Evolutionary conservation across 768 basidiomycete genomes (phyloP), one percentile per base, ranked within the genome.

Genomic region (Agaricus subrufescens): DNA sequence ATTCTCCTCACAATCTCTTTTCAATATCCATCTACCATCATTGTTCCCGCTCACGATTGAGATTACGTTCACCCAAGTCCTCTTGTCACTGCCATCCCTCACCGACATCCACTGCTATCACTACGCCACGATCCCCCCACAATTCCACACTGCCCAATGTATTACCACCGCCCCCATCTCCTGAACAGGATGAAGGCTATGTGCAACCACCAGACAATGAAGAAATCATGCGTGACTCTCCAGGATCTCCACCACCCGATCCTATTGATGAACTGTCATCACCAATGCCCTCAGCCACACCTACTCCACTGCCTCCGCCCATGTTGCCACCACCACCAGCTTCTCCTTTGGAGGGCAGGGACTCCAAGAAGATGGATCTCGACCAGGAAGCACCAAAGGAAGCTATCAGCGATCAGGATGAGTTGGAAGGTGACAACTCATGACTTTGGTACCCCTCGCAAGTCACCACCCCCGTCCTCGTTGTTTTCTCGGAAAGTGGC

Each of bases 241-340:
- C 47, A 38, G 51, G 9, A 57, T 66, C 42, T 39, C 60, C 9
- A 46, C 61, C 40, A 44, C 59, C 19, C 37, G 31, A 12, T 55
- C 58, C 11, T 38, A 53, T 14, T 1, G 25, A 43, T 25, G 54
- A 50, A 25, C 2, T 48, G 51, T 65, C 50, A 38, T 58, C 46
- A 29, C 47, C 59, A 14, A 23, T 43, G 26, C 46, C 50, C 19
- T 30, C 15, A 12, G 27, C 44, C n/a, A 42, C 11, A 7, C 42
- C 43, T 43, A n/a, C 31, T 23, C 42, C 38, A 29, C 45, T 27
- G 43, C 37, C 37, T 7, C 31, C 46, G n/a, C 46, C 46, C n/a
- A 30, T 10, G n/a, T 29, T 9, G 1, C 52, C 44, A 10, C 12
- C 43, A 26, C 52, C n/a, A 10, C 2, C 8, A 9, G 25, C 6